These are phyloP conservation scores for Edaphochlamys debaryana DNA, from an alignment of 139 green algal species.

Conservation along the genomic window DNA sequence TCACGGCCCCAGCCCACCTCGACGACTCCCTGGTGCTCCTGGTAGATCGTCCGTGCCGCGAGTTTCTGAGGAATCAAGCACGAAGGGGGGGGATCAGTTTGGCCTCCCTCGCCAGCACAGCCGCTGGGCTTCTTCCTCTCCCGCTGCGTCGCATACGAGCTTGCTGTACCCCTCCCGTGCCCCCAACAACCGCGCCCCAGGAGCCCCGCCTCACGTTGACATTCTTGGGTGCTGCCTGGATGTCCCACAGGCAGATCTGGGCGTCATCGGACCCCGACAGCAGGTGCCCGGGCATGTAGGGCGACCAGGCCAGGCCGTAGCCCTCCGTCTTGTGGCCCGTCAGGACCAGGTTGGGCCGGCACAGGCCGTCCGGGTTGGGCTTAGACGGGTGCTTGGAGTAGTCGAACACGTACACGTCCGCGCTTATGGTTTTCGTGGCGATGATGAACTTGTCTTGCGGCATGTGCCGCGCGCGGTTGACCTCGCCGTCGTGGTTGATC, in stretches of 20 bases:
- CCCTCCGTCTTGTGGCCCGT: constrained; percentile 91
- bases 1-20: constrained; percentile 68
- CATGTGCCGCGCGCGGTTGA: constrained; percentile 92
- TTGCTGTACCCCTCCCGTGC: no score
- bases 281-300: constrained; percentile 81
- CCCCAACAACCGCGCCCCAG: no score
- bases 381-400: constrained; percentile 97
- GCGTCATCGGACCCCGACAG: constrained; percentile 97
- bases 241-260: constrained; percentile 99
- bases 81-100: no score
- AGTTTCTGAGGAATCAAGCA: constrained; percentile 73
- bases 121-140: no score
- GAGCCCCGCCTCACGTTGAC: constrained; percentile 19
- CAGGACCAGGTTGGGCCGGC: constrained; percentile 90
- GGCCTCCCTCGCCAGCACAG: no score
- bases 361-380: constrained; percentile 77
- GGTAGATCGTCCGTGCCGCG: constrained; percentile 81
- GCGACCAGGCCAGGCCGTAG: constrained; percentile 97
- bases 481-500: constrained; percentile 99
- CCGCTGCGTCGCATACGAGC: no score
- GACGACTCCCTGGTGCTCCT: constrained; percentile 84
- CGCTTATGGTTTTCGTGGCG: constrained; percentile 95
- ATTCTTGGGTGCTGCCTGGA: constrained; percentile 62
- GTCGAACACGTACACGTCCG: constrained; percentile 96
- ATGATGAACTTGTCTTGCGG: constrained; percentile 94